Percentiles rank a stretch among this genome's conserved stretches.
Conservation (phyloP, 305 asterid genomes). For the Solanum aculeatissimum region DNA sequence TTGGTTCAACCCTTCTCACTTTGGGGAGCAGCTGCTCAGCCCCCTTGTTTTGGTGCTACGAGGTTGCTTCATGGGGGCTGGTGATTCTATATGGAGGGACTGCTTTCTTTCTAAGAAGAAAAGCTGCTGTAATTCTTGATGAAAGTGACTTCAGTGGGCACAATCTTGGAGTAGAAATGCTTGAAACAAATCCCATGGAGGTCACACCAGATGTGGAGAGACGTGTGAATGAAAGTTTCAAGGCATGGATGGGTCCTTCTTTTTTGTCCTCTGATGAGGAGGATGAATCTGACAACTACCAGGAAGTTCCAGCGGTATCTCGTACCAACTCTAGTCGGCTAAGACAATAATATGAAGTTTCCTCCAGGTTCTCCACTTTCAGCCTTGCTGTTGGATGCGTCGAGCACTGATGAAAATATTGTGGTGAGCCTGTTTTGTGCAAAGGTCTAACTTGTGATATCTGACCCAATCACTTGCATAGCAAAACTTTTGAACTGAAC, state of each 20-base stretch:
- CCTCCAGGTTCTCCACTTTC: background rate
- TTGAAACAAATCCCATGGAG: conserved; percentile 61
- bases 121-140: conserved; percentile 54
- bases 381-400: background rate
- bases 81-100: conserved; percentile 74
- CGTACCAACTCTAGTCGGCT: conserved; percentile 42
- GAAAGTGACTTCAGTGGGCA: conserved; percentile 42
- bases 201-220: conserved; percentile 72
- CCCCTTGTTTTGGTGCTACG: conserved; percentile 96
- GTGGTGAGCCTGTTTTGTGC: background rate
- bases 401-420: background rate
- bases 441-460: background rate
- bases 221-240: conserved; percentile 74
- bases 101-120: conserved; percentile 63
- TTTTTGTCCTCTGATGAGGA: conserved; percentile 85
- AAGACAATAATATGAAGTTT: conserved; percentile 29
- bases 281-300: conserved; percentile 62
- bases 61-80: conserved; percentile 72
- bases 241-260: conserved; percentile 96
- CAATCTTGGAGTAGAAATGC: conserved; percentile 81
- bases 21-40: conserved; percentile 86
- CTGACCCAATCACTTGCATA: background rate
- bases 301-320: conserved; percentile 29
- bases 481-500: background rate
- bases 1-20: conserved; percentile 89